These are phyloP conservation scores for Colletotrichum incanum DNA, from an alignment of 2,329 filamentous ascomycete species.

Conservation along the genomic window DNA sequence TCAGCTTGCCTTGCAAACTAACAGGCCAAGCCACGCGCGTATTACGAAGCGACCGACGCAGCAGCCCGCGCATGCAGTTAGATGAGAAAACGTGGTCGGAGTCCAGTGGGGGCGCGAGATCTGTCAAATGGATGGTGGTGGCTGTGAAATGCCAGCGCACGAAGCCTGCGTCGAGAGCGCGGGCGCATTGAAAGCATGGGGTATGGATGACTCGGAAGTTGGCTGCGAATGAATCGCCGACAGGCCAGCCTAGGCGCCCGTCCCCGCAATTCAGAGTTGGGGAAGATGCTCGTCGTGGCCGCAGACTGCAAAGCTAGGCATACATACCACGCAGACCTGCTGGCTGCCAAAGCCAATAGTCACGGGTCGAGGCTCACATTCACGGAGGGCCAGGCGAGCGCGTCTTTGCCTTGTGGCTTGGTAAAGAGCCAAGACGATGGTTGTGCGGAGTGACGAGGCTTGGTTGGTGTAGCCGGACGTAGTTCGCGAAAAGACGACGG, in stretches of 20 bases:
- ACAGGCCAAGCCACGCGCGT: slow-evolving; percentile 9
- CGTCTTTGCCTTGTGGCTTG: not conserved
- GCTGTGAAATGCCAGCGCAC: slow-evolving; percentile 40
- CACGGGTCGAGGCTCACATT: not conserved
- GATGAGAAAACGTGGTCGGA: slow-evolving; percentile 8
- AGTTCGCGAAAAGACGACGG: not conserved
- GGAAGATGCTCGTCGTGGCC: not conserved
- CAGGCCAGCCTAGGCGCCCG: not conserved
- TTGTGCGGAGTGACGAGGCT: not conserved
- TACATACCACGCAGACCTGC: not conserved
- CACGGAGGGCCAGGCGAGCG: not conserved
- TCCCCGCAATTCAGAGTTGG: slow-evolving; percentile 40
- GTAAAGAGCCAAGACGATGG: not conserved
- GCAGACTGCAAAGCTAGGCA: not conserved
- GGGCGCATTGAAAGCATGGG: slow-evolving; percentile 24
- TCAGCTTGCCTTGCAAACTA: not conserved
- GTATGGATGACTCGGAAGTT: slow-evolving; percentile 35
- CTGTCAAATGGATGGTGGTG: slow-evolving; percentile 28
- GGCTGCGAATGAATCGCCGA: slow-evolving; percentile 30
- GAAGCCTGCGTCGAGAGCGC: slow-evolving; percentile 16
- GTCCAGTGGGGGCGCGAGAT: slow-evolving; percentile 20
- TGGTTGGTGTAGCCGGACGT: not conserved
- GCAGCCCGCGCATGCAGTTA: not conserved
- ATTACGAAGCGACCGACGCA: slow-evolving; percentile 21
- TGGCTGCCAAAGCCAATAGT: not conserved